Evolutionary conservation across 2,329 filamentous ascomycete genomes (phyloP).

Genomic region (Teratosphaeria viscida): DNA sequence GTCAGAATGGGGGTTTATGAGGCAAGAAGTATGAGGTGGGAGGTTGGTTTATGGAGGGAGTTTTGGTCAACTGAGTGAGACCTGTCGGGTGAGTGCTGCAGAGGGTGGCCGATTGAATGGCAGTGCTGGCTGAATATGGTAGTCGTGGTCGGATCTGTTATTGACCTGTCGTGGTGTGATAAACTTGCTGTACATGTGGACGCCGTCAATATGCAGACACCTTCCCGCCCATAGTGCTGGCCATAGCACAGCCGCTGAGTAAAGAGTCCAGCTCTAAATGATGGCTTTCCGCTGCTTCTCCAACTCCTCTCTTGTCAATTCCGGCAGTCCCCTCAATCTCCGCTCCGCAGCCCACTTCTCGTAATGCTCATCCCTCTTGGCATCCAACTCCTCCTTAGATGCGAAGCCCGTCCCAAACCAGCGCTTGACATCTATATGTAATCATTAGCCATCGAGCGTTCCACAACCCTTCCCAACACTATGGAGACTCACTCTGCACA

Average conservation of each 20-base stretch:
- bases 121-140: too few relatives aligned
- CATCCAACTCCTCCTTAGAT: slow-evolving; percentile 15
- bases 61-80: too few relatives aligned
- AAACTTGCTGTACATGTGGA: too few relatives aligned
- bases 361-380: slow-evolving; percentile 11
- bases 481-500: slow-evolving; percentile 57
- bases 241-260: neutral
- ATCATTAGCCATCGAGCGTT: neutral
- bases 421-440: slow-evolving; percentile 20
- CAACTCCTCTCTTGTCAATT: neutral
- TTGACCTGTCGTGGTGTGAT: too few relatives aligned
- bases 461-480: neutral
- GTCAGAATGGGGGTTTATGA: too few relatives aligned
- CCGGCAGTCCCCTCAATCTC: slow-evolving; percentile 6
- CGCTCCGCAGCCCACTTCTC: slow-evolving; percentile 17
- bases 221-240: neutral
- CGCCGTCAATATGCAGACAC: neutral
- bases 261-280: neutral
- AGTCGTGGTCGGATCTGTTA: too few relatives aligned
- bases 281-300: neutral
- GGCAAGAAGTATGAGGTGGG: too few relatives aligned
- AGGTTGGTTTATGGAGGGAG: too few relatives aligned
- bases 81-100: too few relatives aligned
- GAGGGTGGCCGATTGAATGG: too few relatives aligned
- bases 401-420: slow-evolving; percentile 28